Conservation (phyloP, 1,284 basidiomycete genomes). For the Naganishia albida region DNA sequence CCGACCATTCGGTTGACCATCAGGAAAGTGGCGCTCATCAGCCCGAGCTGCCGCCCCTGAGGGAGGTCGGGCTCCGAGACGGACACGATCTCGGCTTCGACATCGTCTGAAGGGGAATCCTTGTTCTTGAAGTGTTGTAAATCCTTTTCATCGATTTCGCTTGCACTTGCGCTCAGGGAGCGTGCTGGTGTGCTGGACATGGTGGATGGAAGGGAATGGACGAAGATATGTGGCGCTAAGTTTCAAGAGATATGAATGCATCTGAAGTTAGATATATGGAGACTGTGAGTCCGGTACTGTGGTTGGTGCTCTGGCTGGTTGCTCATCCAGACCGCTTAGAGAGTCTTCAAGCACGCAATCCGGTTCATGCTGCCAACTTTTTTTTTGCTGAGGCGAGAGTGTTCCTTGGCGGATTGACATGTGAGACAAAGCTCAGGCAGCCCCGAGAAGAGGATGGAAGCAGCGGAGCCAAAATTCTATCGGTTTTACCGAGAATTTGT, state of each 20-base stretch:
- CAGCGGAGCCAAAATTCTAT: too few species aligned
- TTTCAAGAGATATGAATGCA: not conserved
- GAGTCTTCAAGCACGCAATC: conserved; percentile 26
- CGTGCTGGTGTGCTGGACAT: conserved; percentile 10
- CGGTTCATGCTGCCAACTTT: not conserved
- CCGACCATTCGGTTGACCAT: conserved; percentile 32
- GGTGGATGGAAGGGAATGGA: not conserved
- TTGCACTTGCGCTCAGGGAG: conserved; percentile 12
- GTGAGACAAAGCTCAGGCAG: conserved; percentile 10
- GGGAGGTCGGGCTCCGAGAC: conserved; percentile 11
- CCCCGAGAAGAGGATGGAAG: too few species aligned
- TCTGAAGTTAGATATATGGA: not conserved
- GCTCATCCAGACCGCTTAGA: conserved; percentile 2
- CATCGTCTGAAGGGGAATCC: conserved; percentile 9
- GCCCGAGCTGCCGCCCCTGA: conserved; percentile 21
- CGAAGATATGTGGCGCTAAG: too few species aligned
- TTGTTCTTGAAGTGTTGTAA: conserved; percentile 13
- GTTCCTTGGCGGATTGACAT: conserved; percentile 16
- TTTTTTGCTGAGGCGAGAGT: conserved; percentile 25
- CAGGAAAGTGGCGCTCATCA: conserved; percentile 22
- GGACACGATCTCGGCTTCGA: conserved; percentile 20
- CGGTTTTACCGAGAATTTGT: too few species aligned
- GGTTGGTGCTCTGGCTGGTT: not conserved
- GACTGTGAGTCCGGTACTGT: not conserved
- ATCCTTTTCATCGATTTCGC: conserved; percentile 23